Base-by-base conservation (phyloP, 129 eudicot species). In the Saussurea involucrata region DNA sequence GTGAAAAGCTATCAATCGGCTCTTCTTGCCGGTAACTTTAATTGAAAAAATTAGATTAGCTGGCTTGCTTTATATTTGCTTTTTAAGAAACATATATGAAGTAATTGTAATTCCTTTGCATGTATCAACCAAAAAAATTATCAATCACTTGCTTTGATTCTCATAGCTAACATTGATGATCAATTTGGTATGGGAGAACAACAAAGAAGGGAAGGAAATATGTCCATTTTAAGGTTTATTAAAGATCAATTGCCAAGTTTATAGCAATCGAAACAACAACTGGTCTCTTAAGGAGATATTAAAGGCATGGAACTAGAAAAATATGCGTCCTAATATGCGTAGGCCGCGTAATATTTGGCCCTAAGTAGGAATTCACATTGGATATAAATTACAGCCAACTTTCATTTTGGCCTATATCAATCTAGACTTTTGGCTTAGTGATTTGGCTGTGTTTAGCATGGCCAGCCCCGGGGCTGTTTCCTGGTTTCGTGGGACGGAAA, bases 401-500 rank as follows among this genome's bases (percentile, higher is more conserved):
- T 74, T 44, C 68, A 40, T 24, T 60, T n/a, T 66, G 25, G 63
- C 66, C 49, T 20, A 29, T 8, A 66, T 66, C 17, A 20, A 80
- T 40, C 75, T 83, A 68, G 12, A 80, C 83, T 71, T 80, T 57
- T 80, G 79, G 82, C 66, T 66, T 78, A 20, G 46, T 61, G 32
- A 20, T 66, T 69, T 37, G 37, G 75, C 25, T 75, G 32, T 18
- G 32, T 63, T 73, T 24, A 74, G 86, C 80, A 83, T 78, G 88
- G 77, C 88, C 88, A 53, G 83, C 73, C 53, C 85, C 81, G 1
- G 87, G 89, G 63, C 86, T 85, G 71, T 79, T 84, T 11, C 85
- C 89, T 79, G 83, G 87, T 87, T 71, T 71, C 71, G 82, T 82
- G 58, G 86, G 82, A 12, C 80, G 76, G 69, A 87, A 87, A 29